phyloP scores from a whole-genome alignment of 495 filamentous ascomycete genomes.

The Stereocaulon alpinum region DNA sequence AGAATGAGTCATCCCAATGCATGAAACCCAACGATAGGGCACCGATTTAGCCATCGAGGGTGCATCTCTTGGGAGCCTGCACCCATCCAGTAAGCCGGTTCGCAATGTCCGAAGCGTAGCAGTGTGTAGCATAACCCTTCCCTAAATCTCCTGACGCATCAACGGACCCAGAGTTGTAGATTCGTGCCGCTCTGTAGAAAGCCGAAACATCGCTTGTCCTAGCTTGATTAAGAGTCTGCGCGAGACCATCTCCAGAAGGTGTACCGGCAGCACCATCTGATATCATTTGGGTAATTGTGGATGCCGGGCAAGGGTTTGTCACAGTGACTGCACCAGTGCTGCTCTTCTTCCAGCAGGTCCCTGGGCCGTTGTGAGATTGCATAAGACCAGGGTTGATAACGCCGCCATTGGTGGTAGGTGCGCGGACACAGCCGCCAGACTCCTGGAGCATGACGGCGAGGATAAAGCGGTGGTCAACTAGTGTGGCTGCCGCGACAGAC shows the following conservation, averaged over 20 bases:
- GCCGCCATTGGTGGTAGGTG: conserved; percentile 35
- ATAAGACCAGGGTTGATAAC: conserved; percentile 47
- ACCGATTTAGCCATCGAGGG: conserved; percentile 8
- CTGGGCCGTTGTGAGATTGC: conserved; percentile 42
- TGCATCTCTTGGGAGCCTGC: conserved; percentile 16
- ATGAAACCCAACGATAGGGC: neutral
- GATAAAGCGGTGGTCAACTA: conserved; percentile 47
- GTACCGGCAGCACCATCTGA: conserved; percentile 35
- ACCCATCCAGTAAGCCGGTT: conserved; percentile 46
- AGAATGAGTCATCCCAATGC: too few species aligned
- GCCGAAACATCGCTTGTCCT: conserved; percentile 25
- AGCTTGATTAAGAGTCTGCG: conserved; percentile 27
- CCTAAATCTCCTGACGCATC: conserved; percentile 37
- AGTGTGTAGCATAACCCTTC: conserved; percentile 41
- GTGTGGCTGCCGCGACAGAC: conserved; percentile 28
- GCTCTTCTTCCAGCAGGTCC: conserved; percentile 33
- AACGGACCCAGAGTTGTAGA: conserved; percentile 50
- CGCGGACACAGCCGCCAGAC: conserved; percentile 47
- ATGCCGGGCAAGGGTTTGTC: conserved; percentile 35
- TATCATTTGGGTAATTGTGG: conserved; percentile 40
- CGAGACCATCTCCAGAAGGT: conserved; percentile 33
- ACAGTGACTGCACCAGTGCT: conserved; percentile 15
- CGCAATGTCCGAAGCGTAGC: conserved; percentile 48
- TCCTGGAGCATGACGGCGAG: conserved; percentile 50
- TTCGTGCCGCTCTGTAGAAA: conserved; percentile 42